phyloP scores from a whole-genome alignment of 2,329 filamentous ascomycete species.

The Cladosporium colombiae region DNA sequence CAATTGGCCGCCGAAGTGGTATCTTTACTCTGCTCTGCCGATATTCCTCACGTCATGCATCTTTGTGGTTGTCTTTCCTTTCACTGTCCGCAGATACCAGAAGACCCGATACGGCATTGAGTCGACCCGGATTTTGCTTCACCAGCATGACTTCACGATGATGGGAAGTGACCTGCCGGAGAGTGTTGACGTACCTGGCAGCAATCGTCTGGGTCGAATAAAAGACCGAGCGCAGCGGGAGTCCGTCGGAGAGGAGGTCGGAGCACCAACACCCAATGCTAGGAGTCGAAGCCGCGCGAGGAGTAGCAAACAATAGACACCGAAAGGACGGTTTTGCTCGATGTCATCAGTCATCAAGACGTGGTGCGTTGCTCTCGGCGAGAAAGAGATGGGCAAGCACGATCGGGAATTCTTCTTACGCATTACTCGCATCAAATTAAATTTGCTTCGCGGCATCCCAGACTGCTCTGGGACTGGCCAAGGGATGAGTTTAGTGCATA shows the following conservation, averaged over 20 bases:
- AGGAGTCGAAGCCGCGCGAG: slow-evolving; percentile 6
- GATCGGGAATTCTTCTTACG: background rate
- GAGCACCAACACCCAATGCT: background rate
- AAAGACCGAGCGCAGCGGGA: slow-evolving; percentile 17
- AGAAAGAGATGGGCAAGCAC: background rate
- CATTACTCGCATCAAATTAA: background rate
- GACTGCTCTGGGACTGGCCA: background rate
- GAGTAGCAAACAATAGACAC: background rate
- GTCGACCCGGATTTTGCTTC: slow-evolving; percentile 28
- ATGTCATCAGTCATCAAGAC: background rate
- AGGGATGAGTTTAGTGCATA: background rate
- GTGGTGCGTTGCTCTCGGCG: background rate
- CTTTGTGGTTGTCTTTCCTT: slow-evolving; percentile 35
- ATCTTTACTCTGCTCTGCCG: slow-evolving; percentile 38
- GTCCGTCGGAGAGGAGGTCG: slow-evolving; percentile 17
- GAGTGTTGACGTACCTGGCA: slow-evolving; percentile 28
- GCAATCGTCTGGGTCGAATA: slow-evolving; percentile 8
- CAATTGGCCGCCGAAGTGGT: slow-evolving; percentile 36
- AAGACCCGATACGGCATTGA: slow-evolving; percentile 32
- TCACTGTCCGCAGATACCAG: slow-evolving; percentile 31
- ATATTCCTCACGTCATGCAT: slow-evolving; percentile 33
- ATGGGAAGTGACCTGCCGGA: slow-evolving; percentile 38
- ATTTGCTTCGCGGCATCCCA: background rate
- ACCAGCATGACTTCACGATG: slow-evolving; percentile 37
- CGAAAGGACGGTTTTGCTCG: background rate